These are phyloP conservation scores for Eucalyptus urophylla DNA, from an alignment of 345 rosid species.

Conservation along the genomic window DNA sequence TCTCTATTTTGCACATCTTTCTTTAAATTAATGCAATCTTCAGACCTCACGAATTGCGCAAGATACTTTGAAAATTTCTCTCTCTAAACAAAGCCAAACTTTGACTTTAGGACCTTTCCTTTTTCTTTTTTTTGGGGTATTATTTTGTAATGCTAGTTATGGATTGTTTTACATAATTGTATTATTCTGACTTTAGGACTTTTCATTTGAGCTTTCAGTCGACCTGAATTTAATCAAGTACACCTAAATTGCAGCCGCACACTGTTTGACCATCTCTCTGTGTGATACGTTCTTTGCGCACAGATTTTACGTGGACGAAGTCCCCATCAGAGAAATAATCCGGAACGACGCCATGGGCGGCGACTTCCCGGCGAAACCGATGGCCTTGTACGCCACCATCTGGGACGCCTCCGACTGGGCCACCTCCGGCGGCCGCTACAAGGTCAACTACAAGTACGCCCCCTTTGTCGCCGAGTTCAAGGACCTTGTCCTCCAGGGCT, in stretches of 20 bases:
- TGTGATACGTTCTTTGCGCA: background rate
- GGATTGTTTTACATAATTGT: background rate
- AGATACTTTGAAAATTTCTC: background rate
- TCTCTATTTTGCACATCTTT: background rate
- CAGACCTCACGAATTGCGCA: background rate
- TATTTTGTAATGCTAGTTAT: background rate
- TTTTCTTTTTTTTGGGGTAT: too few species aligned
- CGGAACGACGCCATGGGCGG: slow-evolving; percentile 56
- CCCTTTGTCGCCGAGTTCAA: slow-evolving; percentile 69
- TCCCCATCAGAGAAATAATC: slow-evolving; percentile 72
- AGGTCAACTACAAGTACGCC: slow-evolving; percentile 62
- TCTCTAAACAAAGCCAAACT: background rate
- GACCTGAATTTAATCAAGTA: too few species aligned
- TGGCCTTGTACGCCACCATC: slow-evolving; percentile 84
- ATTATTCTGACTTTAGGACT: too few species aligned
- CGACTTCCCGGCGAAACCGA: slow-evolving; percentile 82
- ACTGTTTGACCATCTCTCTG: background rate
- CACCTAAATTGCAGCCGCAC: background rate
- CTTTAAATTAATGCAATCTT: background rate
- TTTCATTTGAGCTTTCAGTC: too few species aligned
- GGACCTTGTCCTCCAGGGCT: slow-evolving; percentile 58
- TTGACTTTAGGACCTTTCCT: background rate
- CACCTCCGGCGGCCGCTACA: slow-evolving; percentile 66
- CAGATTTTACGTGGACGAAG: slow-evolving; percentile 86
- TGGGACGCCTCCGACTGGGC: slow-evolving; percentile 99